A percentile compares a stretch with the other conserved stretches of the same genome.
Conservation (phyloP, 306 rosid species). For the Astragalus membranaceus region DNA sequence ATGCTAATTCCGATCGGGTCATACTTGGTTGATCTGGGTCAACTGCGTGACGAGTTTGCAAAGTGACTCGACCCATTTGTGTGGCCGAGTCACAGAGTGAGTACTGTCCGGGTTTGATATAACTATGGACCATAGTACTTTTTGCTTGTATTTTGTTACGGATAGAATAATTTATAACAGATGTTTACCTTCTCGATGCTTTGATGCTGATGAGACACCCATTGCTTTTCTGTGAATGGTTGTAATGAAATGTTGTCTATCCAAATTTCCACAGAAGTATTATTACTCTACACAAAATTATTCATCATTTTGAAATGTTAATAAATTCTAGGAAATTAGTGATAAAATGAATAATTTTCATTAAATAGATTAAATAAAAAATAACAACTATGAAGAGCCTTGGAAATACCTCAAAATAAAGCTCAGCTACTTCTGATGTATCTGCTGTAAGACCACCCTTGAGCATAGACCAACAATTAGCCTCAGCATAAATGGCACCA, state of each 20-base stretch:
- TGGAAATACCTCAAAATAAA: constrained; percentile 55
- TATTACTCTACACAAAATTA: constrained; percentile 41
- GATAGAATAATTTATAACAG: neutral
- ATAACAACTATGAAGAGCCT: neutral
- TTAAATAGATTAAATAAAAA: neutral
- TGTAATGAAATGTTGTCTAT: constrained; percentile 62
- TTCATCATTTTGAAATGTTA: neutral
- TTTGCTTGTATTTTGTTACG: neutral
- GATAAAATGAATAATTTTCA: neutral
- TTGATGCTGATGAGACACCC: constrained; percentile 54
- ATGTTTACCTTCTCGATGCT: constrained; percentile 40
- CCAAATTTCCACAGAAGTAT: constrained; percentile 48
- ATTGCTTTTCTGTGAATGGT: constrained; percentile 52
- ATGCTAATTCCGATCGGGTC: no score
- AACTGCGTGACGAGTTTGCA: no score
- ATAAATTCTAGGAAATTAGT: neutral
- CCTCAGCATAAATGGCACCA: constrained; percentile 41
- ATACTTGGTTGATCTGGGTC: no score
- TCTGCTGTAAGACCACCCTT: constrained; percentile 63
- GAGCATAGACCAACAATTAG: constrained; percentile 78
- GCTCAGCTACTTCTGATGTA: constrained; percentile 43
- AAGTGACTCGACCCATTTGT: no score
- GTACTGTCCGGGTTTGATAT: no score
- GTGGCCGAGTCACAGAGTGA: no score
- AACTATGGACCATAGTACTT: no score